phyloP scores from a whole-genome alignment of 495 filamentous ascomycete genomes.

The Jackrogersella minutella region DNA sequence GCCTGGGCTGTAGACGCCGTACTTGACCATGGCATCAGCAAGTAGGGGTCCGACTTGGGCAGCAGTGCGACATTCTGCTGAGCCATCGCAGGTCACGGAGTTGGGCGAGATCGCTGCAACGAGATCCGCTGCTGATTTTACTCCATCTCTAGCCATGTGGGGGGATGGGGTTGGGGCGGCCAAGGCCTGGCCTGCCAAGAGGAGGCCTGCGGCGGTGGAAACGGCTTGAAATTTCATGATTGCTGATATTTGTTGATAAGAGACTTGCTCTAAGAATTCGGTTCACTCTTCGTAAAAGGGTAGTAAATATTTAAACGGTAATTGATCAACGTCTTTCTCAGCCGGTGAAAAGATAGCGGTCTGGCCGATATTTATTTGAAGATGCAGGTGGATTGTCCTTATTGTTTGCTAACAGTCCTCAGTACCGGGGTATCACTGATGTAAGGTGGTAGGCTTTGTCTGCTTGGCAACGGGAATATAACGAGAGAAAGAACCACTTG shows the following conservation, averaged over 20 bases:
- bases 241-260: conserved; percentile 3
- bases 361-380: conserved; percentile 8
- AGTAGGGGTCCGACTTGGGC: conserved; percentile 67
- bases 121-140: conserved; percentile 55
- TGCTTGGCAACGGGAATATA: conserved; percentile 23
- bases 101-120: conserved; percentile 59
- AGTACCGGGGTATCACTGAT: neutral
- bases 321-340: conserved; percentile 31
- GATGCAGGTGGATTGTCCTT: neutral
- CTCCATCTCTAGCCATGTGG: conserved; percentile 47
- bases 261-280: conserved; percentile 14
- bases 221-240: conserved; percentile 39
- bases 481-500: conserved; percentile 31
- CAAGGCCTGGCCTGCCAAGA: conserved; percentile 36
- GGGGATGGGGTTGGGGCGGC: conserved; percentile 31
- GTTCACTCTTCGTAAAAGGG: neutral
- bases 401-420: conserved; percentile 9
- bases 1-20: conserved; percentile 59
- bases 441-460: conserved; percentile 22
- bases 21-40: conserved; percentile 61
- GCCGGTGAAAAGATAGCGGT: conserved; percentile 12
- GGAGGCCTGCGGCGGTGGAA: conserved; percentile 35
- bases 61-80: conserved; percentile 72
- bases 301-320: neutral
- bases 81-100: conserved; percentile 55